Evolutionary conservation across 148 eudicot genomes (phyloP), one percentile per base, ranked within the genome.

Genomic region (Vaccinium vitisidaea): DNA sequence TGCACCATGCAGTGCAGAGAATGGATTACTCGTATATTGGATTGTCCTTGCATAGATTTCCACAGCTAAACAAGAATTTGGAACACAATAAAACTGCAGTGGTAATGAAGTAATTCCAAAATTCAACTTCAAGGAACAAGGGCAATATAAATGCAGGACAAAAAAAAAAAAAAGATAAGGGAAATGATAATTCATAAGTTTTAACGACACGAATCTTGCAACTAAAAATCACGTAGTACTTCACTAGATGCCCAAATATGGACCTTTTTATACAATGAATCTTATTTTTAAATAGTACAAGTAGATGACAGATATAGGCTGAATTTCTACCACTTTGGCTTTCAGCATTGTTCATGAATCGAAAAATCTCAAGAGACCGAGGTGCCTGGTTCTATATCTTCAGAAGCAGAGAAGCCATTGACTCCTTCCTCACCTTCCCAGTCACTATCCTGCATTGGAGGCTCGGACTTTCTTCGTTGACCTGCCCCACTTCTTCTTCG

Each of bases 341-440:
- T 56, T 56, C 79, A 71, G 80, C 55, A 8, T 25, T 21, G 30
- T 73, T 32, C 85, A 77, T 52, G 49, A 18, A 70, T 39, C 39
- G 21, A 83, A 69, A 67, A 67, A 48, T 52, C 46, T 88, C 87
- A 91, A 50, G 89, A 88, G 70, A 77, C 74, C 12, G 85, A 82
- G 25, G 83, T 53, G 21, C 92, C 88, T 32, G 71, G 83, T 82
- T 89, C 88, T 48, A 77, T 87, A 23, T 92, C 92, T 80, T 91
- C 93, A 5, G 92, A 87, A 30, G 84, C 87, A 0, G 93, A 92
- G 77, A 83, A 75, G 80, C 88, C 86, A 80, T 86, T 88, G 46
- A 59, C 85, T 70, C 85, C 89, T 81, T 83, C 90, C 75, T 90
- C 92, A 16, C 81, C 89, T 83, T 92, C 93, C 84, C 79, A 84